These are phyloP conservation scores for Lactifluus echinatus DNA, from an alignment of 768 basidiomycete species.

Conservation along the genomic window DNA sequence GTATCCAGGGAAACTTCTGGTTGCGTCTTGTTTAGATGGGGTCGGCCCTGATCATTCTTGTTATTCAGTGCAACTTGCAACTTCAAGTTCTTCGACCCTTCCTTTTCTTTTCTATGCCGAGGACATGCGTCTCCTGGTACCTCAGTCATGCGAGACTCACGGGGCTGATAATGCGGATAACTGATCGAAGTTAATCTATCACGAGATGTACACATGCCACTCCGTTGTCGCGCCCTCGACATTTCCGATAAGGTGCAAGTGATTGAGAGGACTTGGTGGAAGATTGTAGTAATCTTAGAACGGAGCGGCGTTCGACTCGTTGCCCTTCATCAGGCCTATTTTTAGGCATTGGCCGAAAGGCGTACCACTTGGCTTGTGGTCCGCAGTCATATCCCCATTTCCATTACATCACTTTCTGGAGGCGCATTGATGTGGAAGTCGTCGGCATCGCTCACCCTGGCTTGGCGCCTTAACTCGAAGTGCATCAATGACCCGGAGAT, in stretches of 20 bases:
- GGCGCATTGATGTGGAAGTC: not conserved
- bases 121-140: not conserved
- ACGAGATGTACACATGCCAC: slow-evolving; percentile 1
- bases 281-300: not conserved
- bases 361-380: not conserved
- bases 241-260: not conserved
- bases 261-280: not conserved
- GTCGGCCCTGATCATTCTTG: no score
- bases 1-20: no score
- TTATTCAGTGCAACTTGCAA: no score
- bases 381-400: not conserved
- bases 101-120: no score
- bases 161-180: not conserved
- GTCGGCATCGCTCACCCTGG: not conserved
- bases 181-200: not conserved
- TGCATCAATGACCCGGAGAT: no score
- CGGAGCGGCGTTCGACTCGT: not conserved
- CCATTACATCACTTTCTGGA: not conserved
- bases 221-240: not conserved
- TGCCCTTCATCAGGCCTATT: no score
- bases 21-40: no score
- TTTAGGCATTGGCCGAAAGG: no score
- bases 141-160: not conserved
- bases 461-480: no score
- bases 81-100: no score